Base-by-base conservation (phyloP, 169 alveolate species). In the Plasmodium coatneyi region DNA sequence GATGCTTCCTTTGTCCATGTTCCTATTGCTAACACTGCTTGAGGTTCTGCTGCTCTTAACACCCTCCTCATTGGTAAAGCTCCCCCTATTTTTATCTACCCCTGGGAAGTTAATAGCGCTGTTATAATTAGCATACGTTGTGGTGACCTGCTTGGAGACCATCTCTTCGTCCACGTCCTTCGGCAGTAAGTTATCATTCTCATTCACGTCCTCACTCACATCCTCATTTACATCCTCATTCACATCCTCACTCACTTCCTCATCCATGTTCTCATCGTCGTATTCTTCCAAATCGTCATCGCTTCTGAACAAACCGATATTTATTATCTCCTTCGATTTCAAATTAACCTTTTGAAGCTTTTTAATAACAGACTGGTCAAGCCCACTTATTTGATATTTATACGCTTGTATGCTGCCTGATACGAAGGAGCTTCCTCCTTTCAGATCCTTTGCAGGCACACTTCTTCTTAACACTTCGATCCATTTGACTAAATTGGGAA, bases 401-500 rank as follows among this genome's bases (percentile, higher is more conserved):
- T 84, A 52, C 39, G 86, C 52, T 54, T 72, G 39, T 7, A 84
- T 84, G 79, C 93, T 39, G 49, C 83, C 56, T 72, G 76, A 25
- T 1, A 39, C 5, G 36, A 49, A 41, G 80, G 54, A 72, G 1
- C 28, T 52, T 30, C 80, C 66, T 74, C 79, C 78, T 22, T 84
- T 76, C 14, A 76, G 22, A n/a, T n/a, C 34, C 10, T 72, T 72
- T 74, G 60, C 84, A n/a, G 52, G 78, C 25, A 84, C 56, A 7
- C 83, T 72, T 80, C 32, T 92, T 32, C 66, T 91, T 34, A 95
- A 74, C 43, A 95, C 66, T 22, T 84, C 92, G 32, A 95, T 86
- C 96, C 96, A 95, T 49, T 93, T 95, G 34, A 93, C 93, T 76
- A 95, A 84, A 71, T 92, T 92, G 22, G 95, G 95, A n/a, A 93